Evolutionary conservation across 139 green algal species (phyloP).

Genomic region (Mesotaenium endlicherianum): DNA sequence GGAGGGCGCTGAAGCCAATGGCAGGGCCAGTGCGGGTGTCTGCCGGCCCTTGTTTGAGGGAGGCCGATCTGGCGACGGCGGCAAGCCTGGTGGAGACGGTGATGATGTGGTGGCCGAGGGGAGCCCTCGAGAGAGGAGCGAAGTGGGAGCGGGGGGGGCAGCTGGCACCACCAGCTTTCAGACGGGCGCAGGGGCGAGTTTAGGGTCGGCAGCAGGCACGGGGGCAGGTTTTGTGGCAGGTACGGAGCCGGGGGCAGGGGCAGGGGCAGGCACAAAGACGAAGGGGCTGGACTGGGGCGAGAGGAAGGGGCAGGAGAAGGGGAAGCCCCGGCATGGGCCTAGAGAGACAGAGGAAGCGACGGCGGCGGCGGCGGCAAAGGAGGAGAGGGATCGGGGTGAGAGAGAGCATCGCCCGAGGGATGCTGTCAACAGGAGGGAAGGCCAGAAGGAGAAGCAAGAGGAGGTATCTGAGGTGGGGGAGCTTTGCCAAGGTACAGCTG

Average conservation of each 20-base stretch:
- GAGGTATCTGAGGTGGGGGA: neutral
- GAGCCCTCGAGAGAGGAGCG: neutral
- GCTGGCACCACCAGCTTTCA: neutral
- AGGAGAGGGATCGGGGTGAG: neutral
- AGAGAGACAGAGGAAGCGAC: neutral
- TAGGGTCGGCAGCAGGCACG: neutral
- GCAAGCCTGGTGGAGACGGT: neutral
- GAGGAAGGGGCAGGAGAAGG: neutral
- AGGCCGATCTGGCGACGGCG: too few species aligned
- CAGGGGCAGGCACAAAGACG: neutral
- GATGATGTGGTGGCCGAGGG: neutral
- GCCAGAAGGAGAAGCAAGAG: neutral
- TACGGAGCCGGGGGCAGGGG: neutral
- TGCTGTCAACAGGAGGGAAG: neutral
- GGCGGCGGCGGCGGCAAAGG: neutral
- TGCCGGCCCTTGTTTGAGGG: too few species aligned
- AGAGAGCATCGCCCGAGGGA: neutral
- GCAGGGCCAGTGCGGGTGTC: too few species aligned
- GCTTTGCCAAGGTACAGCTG: neutral
- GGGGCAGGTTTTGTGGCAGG: neutral
- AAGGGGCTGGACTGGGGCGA: neutral
- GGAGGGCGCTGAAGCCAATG: too few species aligned
- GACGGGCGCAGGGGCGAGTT: neutral
- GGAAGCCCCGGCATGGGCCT: neutral
- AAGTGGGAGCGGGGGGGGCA: neutral